Base-by-base conservation (phyloP, 2,329 filamentous ascomycete species). In the Drechslerella coelobrocha region DNA sequence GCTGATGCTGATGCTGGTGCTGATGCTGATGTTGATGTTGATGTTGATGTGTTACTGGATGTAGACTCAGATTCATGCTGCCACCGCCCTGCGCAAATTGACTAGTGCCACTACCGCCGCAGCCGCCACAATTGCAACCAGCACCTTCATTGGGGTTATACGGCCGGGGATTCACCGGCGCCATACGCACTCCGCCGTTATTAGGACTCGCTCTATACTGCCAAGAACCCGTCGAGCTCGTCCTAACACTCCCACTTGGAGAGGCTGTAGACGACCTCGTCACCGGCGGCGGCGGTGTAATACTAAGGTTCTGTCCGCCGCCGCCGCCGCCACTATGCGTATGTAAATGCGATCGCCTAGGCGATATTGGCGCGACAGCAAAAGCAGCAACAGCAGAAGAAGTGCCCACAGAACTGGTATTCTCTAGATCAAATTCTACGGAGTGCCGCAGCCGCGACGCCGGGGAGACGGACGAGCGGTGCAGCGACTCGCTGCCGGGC, bases 181-280 rank as follows among this genome's bases (percentile, higher is more conserved):
- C 23, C 53, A 63, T 43, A 21, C 63, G 55, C 23, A 62, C 66
- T 12, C 52, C 66, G 19, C 66, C 66, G 17, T 17, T 71, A 41
- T 66, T 72, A 12, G 68, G 68, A 14, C 39, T 66, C 9, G 68
- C 61, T 21, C 61, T 53, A 19, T 71, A 63, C 26, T 65, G 61
- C 68, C 68, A 72, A 5, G 68, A 72, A 4, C 60, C 55, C 14
- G 68, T 72, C 12, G 68, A 72, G 12, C 61, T 66, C 10, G 61
- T 72, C 21, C 48, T 26, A 31, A 41, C 55, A 48, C 68, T 72
- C 1, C 61, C 61, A 14, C 29, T 66, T 14, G 61, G 68, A n/a
- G 68, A 72, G 19, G 68, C 68, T 0, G 68, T 72, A 6, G 68
- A 72, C 14, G 68, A 72, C 43, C 68, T 37, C 21, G 66, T 63